Base-by-base conservation (phyloP, 208 protist genomes). In the Leishmania tarentolae region DNA sequence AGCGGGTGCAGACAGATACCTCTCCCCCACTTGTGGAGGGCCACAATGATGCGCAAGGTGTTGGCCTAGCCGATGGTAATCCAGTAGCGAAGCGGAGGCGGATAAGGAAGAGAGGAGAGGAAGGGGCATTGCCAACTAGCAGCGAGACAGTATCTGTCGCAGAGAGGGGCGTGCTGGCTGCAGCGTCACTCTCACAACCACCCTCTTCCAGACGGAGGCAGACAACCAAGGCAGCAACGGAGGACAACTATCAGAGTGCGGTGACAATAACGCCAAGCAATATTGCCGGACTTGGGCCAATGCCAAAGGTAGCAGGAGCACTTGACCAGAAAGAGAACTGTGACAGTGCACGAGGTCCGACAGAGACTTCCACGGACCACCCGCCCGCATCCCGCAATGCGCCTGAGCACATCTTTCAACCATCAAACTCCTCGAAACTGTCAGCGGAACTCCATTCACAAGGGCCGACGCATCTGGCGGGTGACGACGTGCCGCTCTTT, bases 401-500 rank as follows among this genome's bases (percentile, higher is more conserved):
- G 21, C 24, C 44, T 7, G 44, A 11, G 42, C 13, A 52, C 69
- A 3, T 63, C 50, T 76, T 50, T 61, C 35, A 61, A 40, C 40
- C 72, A 44, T 31, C 19, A 24, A 31, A 5, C 72, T 24, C 52
- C 35, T 11, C 72, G 52, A 76, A 61, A 19, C 50, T 17, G 46
- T 46, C 72, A 24, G 3, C 47, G 52, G 5, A 13, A 24, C 35
- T 15, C n/a, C 6, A 50, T 19, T 13, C 11, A 56, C 46, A 40
- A 53, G 69, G 37, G 21, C 21, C 19, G 69, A 44, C 7, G 11
- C 24, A 37, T 4, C 17, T 73, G 69, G 69, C 6, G 13, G 69
- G 31, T 53, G 72, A 76, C 72, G 72, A 76, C 72, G 19, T 76
- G 46, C 72, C 72, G 50, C 72, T 76, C 28, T 57, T 15, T 19